phyloP scores from a whole-genome alignment of 2,329 filamentous ascomycete species.

The Alternaria consortialis region DNA sequence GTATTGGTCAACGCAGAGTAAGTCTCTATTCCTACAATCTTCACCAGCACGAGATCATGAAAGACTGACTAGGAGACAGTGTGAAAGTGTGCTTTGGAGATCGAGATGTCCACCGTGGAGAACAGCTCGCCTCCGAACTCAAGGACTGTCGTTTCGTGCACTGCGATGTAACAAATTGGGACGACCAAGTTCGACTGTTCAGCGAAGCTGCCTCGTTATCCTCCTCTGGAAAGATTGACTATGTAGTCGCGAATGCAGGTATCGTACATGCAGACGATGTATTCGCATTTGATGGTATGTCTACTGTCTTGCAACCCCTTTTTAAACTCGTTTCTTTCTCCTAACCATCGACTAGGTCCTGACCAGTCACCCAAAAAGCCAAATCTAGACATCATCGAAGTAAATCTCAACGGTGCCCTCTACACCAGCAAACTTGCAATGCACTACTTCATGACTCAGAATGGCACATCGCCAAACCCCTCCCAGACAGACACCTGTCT shows the following conservation, averaged over 20 bases:
- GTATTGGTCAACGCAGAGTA: neutral
- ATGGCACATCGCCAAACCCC: neutral
- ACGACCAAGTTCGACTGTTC: conserved; percentile 16
- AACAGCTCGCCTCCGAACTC: neutral
- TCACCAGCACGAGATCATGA: neutral
- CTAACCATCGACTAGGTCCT: neutral
- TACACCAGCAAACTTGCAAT: conserved; percentile 17
- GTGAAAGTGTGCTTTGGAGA: neutral
- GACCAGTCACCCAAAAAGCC: conserved; percentile 1
- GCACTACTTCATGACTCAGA: conserved; percentile 17
- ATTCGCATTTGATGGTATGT: conserved; percentile 14
- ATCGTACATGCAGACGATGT: conserved; percentile 16
- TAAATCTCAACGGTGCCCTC: conserved; percentile 5
- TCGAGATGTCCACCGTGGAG: neutral
- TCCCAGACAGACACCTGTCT: conserved; percentile 16
- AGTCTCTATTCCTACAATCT: too few species aligned
- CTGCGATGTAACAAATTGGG: conserved; percentile 20
- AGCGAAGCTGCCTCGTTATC: conserved; percentile 1
- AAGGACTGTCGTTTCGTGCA: conserved; percentile 7
- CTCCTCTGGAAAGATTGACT: conserved; percentile 1
- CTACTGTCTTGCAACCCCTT: neutral
- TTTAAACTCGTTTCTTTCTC: neutral
- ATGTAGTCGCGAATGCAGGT: conserved; percentile 21
- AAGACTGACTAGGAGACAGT: neutral
- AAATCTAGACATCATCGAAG: conserved; percentile 5